Evolutionary conservation across 257 asterid species (phyloP).

Genomic region (Lycium barbarum): DNA sequence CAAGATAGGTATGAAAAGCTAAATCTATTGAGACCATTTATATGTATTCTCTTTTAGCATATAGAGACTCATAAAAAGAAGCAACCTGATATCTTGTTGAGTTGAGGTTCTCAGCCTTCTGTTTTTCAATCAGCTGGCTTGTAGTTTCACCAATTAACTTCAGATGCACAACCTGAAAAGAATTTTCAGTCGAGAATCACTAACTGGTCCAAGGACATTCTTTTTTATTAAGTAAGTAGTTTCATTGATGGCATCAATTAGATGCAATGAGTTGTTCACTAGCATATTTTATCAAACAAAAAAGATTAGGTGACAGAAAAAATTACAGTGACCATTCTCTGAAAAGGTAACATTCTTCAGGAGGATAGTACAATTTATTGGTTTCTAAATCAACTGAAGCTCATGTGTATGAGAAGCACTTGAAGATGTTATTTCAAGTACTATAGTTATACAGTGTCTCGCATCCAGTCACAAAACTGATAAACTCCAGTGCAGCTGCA

Average conservation of each 20-base stretch:
- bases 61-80: conserved; percentile 1
- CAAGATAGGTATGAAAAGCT: background rate
- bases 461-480: background rate
- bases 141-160: conserved; percentile 32
- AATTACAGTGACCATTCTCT: conserved; percentile 12
- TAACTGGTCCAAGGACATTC: background rate
- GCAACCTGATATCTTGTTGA: conserved; percentile 35
- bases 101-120: conserved; percentile 34
- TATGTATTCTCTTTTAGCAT: background rate
- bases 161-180: conserved; percentile 28
- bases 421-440: conserved; percentile 11
- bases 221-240: conserved; percentile 19
- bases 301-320: background rate
- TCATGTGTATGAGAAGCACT: conserved; percentile 14
- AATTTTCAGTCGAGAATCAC: background rate
- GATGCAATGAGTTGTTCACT: conserved; percentile 12
- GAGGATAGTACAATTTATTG: background rate
- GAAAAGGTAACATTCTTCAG: background rate
- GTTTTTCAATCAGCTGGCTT: conserved; percentile 36
- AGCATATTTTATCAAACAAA: background rate
- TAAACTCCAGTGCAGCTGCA: background rate
- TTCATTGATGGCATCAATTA: conserved; percentile 8
- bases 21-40: conserved; percentile 4
- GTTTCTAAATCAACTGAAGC: conserved; percentile 12
- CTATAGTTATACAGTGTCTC: background rate